These are phyloP conservation scores for Eucalyptus regnans DNA, from an alignment of 345 rosid species.

Conservation along the genomic window DNA sequence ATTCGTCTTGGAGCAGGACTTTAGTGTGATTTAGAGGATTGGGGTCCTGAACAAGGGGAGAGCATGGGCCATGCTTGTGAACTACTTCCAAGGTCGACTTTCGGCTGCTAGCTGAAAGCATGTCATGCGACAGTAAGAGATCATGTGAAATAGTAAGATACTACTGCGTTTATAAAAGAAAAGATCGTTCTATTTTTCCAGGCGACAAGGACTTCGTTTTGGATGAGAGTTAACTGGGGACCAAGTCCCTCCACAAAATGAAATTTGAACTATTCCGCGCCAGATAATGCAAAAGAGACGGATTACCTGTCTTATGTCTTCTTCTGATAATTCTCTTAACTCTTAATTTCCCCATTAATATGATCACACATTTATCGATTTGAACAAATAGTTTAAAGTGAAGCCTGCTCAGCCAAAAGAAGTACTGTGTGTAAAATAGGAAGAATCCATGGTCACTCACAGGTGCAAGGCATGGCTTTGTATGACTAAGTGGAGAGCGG, in stretches of 20 bases:
- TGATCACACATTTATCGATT: background rate
- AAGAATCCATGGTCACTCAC: background rate
- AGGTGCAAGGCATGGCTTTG: background rate
- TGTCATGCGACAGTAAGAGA: background rate
- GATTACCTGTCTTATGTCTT: background rate
- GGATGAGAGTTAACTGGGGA: background rate
- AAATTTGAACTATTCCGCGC: background rate
- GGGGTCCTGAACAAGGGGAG: background rate
- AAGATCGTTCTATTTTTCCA: background rate
- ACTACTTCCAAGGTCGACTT: background rate
- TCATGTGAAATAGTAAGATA: background rate
- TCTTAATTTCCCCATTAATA: background rate
- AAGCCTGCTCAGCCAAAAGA: background rate
- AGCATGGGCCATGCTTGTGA: background rate
- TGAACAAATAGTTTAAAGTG: background rate
- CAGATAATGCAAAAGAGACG: background rate
- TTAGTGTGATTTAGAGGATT: background rate
- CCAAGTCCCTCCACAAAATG: background rate
- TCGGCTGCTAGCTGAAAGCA: background rate
- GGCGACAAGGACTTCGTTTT: background rate
- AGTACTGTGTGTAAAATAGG: background rate
- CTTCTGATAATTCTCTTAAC: background rate
- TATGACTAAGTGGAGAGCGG: background rate
- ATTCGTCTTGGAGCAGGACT: background rate
- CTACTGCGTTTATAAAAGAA: too few species aligned